phyloP scores from a whole-genome alignment of 2,329 filamentous ascomycete genomes.

The Didymella pomorum region DNA sequence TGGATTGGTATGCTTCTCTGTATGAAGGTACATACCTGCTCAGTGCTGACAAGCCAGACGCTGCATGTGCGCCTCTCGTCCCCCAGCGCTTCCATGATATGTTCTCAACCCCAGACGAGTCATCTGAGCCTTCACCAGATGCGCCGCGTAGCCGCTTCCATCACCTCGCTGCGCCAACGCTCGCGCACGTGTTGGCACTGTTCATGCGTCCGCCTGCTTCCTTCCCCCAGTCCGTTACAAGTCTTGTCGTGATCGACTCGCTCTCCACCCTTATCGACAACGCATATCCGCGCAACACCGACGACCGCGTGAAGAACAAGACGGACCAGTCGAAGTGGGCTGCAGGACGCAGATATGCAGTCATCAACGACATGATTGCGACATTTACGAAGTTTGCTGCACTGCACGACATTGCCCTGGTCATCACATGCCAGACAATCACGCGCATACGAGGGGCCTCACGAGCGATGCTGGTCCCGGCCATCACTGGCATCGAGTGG shows the following conservation, averaged over 20 bases:
- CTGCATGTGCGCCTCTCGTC: constrained; percentile 60
- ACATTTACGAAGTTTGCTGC: constrained; percentile 75
- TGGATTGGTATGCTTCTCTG: constrained; percentile 73
- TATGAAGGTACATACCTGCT: no score
- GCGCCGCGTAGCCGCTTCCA: constrained; percentile 62
- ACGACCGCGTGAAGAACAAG: constrained; percentile 54
- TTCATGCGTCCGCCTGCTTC: constrained; percentile 70
- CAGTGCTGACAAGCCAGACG: constrained; percentile 43
- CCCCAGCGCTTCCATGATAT: constrained; percentile 59
- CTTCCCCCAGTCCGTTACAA: constrained; percentile 69
- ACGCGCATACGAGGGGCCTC: constrained; percentile 77
- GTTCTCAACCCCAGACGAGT: constrained; percentile 30
- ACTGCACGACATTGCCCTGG: constrained; percentile 73
- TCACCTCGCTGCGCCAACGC: constrained; percentile 67
- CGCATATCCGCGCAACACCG: constrained; percentile 70
- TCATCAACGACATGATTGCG: constrained; percentile 71
- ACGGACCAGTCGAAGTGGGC: constrained; percentile 59
- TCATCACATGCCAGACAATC: constrained; percentile 80
- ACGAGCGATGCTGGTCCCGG: constrained; percentile 75
- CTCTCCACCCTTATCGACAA: constrained; percentile 79
- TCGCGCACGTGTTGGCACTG: constrained; percentile 75
- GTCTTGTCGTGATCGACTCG: constrained; percentile 79
- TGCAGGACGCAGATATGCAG: constrained; percentile 60
- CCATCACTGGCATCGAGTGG: constrained; percentile 80
- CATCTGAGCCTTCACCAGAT: no score